Base-by-base conservation (phyloP, 2,329 filamentous ascomycete genomes). In the Cucurbitaria berberidis region DNA sequence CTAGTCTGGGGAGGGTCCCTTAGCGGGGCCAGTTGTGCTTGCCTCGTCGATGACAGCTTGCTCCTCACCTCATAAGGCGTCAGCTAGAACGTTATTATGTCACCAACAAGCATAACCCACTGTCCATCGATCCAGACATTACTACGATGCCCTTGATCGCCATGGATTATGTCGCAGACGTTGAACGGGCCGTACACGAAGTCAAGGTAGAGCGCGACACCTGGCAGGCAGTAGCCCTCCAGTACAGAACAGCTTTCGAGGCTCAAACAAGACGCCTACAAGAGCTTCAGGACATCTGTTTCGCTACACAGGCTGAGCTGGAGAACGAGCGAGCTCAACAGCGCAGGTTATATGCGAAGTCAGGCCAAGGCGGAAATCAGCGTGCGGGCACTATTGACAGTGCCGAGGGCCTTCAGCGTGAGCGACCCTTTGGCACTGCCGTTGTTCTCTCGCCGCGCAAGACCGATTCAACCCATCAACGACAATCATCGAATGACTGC, bases 281-380 rank as follows among this genome's bases (percentile, higher is more conserved):
- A 6, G 63, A 72, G 38, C 48, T 72, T 1, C 64, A 68, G 40
- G 58, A 68, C 27, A 58, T 72, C 0, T 69, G 67, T 46, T 62
- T 69, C 18, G 67, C 68, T 5, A 67, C 70, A 0, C 70, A 74
- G 48, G 69, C 68, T 9, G 69, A 72, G 21, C 42, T 73, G 16
- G 66, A 72, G 44, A 74, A 74, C 18, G 66, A 71, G 44, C 58
- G 66, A 19, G 53, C 39, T 10, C 51, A 63, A 8, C 57, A 58
- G 8, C 64, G 57, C 15, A 57, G 53, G n/a, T 41, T 55, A 13
- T 47, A 58, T 7, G 29, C 45, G 7, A 36, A n/a, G 10, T 54
- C 50, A 6, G 30, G 27, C 44, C 30, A 24, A 10, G 41, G 29
- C 26, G 40, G 49, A 18, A 48, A 32, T 7, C 38, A 22, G 22